A percentile compares a stretch with the other conserved stretches of the same genome.
phyloP scores from a whole-genome alignment of 176 grass and related monocot species.

The Pontederia crassipes region DNA sequence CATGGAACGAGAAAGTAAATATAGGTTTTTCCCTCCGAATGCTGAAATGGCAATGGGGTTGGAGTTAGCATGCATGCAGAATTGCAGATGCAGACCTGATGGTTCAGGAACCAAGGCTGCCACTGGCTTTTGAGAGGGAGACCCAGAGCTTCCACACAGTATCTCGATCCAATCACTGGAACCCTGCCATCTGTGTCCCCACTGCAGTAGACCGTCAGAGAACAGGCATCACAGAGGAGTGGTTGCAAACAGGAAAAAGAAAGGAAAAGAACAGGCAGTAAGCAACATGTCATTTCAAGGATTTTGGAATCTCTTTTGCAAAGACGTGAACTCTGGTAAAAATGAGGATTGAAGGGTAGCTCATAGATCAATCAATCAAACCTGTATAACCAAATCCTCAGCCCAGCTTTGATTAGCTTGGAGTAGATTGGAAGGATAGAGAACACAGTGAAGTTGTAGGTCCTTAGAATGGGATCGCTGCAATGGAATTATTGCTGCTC shows the following conservation, averaged over 20 bases:
- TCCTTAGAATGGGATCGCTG: slow-evolving; percentile 49
- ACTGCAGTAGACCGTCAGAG: slow-evolving; percentile 14
- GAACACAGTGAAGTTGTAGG: slow-evolving; percentile 50
- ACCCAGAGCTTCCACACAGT: slow-evolving; percentile 54
- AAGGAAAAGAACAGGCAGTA: not conserved
- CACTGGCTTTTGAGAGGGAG: slow-evolving; percentile 48
- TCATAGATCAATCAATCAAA: slow-evolving; percentile 7
- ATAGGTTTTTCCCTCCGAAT: not conserved
- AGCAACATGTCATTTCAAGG: not conserved
- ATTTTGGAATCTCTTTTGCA: not conserved
- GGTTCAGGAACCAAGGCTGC: slow-evolving; percentile 62
- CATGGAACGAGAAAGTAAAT: too few relatives aligned
- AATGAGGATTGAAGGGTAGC: not conserved
- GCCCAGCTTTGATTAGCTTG: slow-evolving; percentile 63
- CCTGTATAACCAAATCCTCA: slow-evolving; percentile 90
- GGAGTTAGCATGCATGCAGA: not conserved
- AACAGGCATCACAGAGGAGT: not conserved
- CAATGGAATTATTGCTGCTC: not conserved
- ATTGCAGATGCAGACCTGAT: slow-evolving; percentile 32
- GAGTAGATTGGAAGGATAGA: slow-evolving; percentile 70
- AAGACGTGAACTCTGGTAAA: not conserved
- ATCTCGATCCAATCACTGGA: slow-evolving; percentile 63
- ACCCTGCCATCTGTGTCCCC: slow-evolving; percentile 75
- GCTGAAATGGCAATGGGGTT: not conserved
- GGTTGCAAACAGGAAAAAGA: not conserved